Evolutionary conservation across 23 red algal species (phyloP), one percentile per base, ranked within the genome.

Genomic region (Gracilaria domingensis): DNA sequence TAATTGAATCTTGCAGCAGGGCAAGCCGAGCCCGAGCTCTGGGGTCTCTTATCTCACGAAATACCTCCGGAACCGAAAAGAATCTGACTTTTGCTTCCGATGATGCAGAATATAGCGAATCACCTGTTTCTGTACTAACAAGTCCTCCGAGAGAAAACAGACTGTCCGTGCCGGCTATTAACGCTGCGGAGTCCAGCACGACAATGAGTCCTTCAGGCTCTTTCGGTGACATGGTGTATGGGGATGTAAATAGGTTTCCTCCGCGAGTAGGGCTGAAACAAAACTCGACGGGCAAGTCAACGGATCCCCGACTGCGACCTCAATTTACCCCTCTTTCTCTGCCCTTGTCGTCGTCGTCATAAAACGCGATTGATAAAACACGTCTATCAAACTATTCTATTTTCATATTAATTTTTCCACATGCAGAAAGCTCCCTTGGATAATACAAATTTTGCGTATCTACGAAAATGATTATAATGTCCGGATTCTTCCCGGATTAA

Each of bases 131-230:
- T 12, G 60, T 40, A 82, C 88, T 72, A 45, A 75, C 67, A 30
- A 94, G 73, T 24, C 92, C 83, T 35, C 83, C 83, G 24, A 94
- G 82, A 8, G 92, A 71, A 58, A 85, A 83, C 39, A 94, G 64
- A 23, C 36, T 81, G 64, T 94, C 92, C 13, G 92, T 88, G 38
- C 82, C 92, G 18, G 83, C 92, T 29, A 94, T 94, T 45, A 94
- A 61, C 5, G 92, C 92, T 30, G 53, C 92, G 50, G 92, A 55
- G 30, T 94, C 92, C 28, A 94, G 83, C 26, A 94, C 92, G 26
- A 94, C 56, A 24, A 39, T 53, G 79, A 62, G 89, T 20, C 23
- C 72, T 29, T 45, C 6, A 69, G 64, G 38, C 28, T 69, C 30
- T 17, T 0, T 38, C 4, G 64, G 38, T 37, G 64, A 69, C 64